These are phyloP conservation scores for Wickerhamiella occidentalis DNA, from an alignment of 805 yeast species.

Conservation along the genomic window DNA sequence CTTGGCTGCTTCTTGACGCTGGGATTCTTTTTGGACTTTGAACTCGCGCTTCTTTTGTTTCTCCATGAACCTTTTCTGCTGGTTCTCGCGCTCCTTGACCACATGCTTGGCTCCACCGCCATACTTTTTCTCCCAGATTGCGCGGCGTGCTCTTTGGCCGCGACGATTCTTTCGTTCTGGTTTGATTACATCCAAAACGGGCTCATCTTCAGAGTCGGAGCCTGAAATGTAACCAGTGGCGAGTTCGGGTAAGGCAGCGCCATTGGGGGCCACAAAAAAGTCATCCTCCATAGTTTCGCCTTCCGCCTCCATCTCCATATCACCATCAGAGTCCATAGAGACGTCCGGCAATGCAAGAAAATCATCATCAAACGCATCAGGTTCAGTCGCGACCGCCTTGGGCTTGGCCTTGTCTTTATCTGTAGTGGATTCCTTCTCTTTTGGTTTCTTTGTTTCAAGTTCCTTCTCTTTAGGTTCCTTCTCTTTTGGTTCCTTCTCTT, in stretches of 20 bases:
- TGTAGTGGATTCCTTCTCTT: too few relatives aligned
- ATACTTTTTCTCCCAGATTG: conserved; percentile 88
- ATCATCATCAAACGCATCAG: conserved; percentile 22
- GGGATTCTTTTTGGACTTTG: conserved; percentile 11
- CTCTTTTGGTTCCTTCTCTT: neutral
- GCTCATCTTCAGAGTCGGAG: conserved; percentile 40
- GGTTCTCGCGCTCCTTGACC: conserved; percentile 46
- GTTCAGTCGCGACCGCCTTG: too few relatives aligned
- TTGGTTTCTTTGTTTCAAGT: too few relatives aligned
- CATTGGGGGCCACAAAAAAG: conserved; percentile 46
- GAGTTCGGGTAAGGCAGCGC: conserved; percentile 31
- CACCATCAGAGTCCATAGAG: conserved; percentile 29
- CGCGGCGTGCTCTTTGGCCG: conserved; percentile 94
- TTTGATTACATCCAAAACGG: conserved; percentile 18
- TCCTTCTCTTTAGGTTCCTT: neutral
- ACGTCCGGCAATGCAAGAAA: conserved; percentile 14
- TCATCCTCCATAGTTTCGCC: conserved; percentile 34
- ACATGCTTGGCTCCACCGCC: conserved; percentile 80
- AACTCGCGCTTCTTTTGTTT: conserved; percentile 15
- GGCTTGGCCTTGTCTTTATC: neutral
- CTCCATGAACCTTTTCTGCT: conserved; percentile 37
- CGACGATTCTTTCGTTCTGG: conserved; percentile 67
- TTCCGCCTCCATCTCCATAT: conserved; percentile 40
- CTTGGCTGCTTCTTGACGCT: conserved; percentile 5
- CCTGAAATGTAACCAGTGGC: conserved; percentile 70